Base-by-base conservation (phyloP, 1,284 basidiomycete species). In the Trametes versicolor region DNA sequence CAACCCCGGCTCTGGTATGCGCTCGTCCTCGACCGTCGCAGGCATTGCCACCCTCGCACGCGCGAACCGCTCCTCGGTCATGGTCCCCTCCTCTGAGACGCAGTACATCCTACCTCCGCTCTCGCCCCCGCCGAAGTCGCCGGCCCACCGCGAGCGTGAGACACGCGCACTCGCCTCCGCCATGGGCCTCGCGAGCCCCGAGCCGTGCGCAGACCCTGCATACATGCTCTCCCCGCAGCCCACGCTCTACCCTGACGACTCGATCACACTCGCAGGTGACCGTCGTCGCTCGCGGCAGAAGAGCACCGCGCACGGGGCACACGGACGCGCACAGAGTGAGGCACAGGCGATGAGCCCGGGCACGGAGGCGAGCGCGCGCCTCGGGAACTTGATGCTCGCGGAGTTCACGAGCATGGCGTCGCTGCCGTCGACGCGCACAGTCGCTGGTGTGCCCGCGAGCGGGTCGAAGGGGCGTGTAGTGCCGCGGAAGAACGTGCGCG, bases 171-270 rank as follows among this genome's bases (percentile, higher is more conserved):
- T 88, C 62, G 81, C 85, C 2, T 80, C 81, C 58, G 87, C 84
- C 0, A 77, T 87, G n/a, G 87, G 87, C 13, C 74, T 89, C n/a
- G 68, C 65, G 17, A 74, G 68, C 41, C 74, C 78, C 1, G 59
- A 66, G 9, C 66, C 70, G 4, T 63, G 68, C 80, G 32, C 79
- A 79, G 48, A 41, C 34, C 21, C 37, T 25, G 23, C 36, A 32
- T 50, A 43, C 36, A 19, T 53, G 41, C 23, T 53, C 29, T 69
- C 65, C 2, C 89, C 86, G 34, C 86, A 85, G 69, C 83, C 83
- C 19, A 89, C 88, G 8, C 71, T 91, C 62, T 89, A 87, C 71
- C 89, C 89, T 5, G 90, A 92, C 63, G 90, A 91, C 75, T 91
- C 89, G 12, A 78, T 89, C 74, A 89, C 87, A 63, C 80, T 91